Evolutionary conservation across 441 rosid species (phyloP).

Genomic region (Biscutella laevigata): DNA sequence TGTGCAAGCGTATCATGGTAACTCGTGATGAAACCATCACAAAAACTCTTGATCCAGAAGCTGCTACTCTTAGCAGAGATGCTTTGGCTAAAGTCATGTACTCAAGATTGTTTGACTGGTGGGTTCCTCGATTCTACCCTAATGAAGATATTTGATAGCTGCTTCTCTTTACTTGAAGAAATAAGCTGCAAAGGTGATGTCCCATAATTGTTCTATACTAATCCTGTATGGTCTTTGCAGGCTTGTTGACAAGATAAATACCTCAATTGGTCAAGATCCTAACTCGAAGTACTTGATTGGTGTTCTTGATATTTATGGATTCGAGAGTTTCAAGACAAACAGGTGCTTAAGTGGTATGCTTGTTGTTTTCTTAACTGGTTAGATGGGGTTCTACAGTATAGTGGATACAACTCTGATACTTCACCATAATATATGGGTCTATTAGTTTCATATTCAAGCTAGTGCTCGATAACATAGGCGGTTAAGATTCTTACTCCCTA

Average conservation of each 20-base stretch:
- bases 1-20: slow-evolving; percentile 90
- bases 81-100: slow-evolving; percentile 91
- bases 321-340: slow-evolving; percentile 98
- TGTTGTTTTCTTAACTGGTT: slow-evolving; percentile 32
- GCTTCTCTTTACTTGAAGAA: slow-evolving; percentile 15
- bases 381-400: slow-evolving; percentile 24
- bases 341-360: slow-evolving; percentile 84
- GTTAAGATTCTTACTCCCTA: background rate
- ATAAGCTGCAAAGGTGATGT: background rate
- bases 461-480: slow-evolving; percentile 2
- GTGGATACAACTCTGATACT: no score
- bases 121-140: slow-evolving; percentile 26
- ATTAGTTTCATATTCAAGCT: slow-evolving; percentile 13
- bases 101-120: slow-evolving; percentile 92
- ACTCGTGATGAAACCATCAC: slow-evolving; percentile 97
- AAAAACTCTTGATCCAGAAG: slow-evolving; percentile 86
- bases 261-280: slow-evolving; percentile 87
- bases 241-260: slow-evolving; percentile 84
- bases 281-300: slow-evolving; percentile 80
- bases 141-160: slow-evolving; percentile 19
- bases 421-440: slow-evolving; percentile 3
- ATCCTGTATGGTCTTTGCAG: slow-evolving; percentile 39
- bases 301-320: slow-evolving; percentile 94
- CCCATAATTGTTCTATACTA: slow-evolving; percentile 10
- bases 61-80: slow-evolving; percentile 85